Conservation (phyloP, 257 asterid species). For the Petrea volubilis region DNA sequence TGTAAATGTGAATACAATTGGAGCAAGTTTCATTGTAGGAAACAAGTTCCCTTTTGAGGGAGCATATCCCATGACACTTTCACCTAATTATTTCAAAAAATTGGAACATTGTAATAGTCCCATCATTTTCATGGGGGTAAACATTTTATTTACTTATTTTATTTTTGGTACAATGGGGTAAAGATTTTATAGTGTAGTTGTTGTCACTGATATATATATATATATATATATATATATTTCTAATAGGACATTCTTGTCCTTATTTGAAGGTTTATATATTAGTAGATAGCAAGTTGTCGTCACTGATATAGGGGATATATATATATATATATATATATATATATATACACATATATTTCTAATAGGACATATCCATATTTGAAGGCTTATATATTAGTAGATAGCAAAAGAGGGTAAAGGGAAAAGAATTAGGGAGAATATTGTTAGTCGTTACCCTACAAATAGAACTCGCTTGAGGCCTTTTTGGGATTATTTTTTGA, state of each 20-base stretch:
- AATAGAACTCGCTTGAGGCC: neutral
- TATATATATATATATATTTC: neutral
- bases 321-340: too few relatives aligned
- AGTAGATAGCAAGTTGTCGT: too few relatives aligned
- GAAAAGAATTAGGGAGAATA: neutral
- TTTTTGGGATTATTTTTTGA: neutral
- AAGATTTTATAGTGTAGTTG: slow-evolving; percentile 25
- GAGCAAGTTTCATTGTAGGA: slow-evolving; percentile 26
- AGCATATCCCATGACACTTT: slow-evolving; percentile 24
- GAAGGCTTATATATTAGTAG: too few relatives aligned
- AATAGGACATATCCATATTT: too few relatives aligned
- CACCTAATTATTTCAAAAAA: slow-evolving; percentile 6
- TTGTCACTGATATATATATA: too few relatives aligned
- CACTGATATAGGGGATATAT: too few relatives aligned
- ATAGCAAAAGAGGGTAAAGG: neutral
- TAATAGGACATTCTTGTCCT: slow-evolving; percentile 17
- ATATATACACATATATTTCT: too few relatives aligned
- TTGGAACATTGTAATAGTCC: slow-evolving; percentile 25
- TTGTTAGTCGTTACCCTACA: neutral
- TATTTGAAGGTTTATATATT: too few relatives aligned
- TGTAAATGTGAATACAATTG: neutral
- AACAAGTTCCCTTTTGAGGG: slow-evolving; percentile 37
- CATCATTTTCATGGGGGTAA: slow-evolving; percentile 35
- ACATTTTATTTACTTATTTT: too few relatives aligned
- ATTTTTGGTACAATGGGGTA: too few relatives aligned